phyloP scores from a whole-genome alignment of 768 basidiomycete species.

The Boletellus emodensis region DNA sequence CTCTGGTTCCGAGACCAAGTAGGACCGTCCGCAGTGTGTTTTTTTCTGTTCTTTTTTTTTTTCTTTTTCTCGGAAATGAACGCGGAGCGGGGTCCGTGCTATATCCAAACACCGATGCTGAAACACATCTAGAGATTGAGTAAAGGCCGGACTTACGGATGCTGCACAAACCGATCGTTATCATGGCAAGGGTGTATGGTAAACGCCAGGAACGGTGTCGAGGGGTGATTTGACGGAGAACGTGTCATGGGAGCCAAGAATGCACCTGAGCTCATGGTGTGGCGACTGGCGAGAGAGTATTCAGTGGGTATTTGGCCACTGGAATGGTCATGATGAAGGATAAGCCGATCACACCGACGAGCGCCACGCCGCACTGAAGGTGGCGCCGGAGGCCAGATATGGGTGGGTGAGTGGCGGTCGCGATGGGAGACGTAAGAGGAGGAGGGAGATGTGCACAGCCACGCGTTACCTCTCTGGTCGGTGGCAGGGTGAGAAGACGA shows the following conservation, averaged over 20 bases:
- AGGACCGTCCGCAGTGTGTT: not conserved
- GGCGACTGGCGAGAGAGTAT: not conserved
- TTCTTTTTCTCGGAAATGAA: too few relatives aligned
- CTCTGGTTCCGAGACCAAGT: not conserved
- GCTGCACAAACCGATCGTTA: too few relatives aligned
- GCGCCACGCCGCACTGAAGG: constrained; percentile 10
- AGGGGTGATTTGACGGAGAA: not conserved
- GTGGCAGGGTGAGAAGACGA: too few relatives aligned
- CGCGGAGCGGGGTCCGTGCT: too few relatives aligned
- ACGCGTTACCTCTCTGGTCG: not conserved
- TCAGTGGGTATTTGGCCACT: not conserved
- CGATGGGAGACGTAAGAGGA: not conserved
- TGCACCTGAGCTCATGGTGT: constrained; percentile 4
- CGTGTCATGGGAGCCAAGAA: not conserved
- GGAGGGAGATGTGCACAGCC: constrained; percentile 16
- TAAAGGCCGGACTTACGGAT: too few relatives aligned
- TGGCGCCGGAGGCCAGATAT: too few relatives aligned
- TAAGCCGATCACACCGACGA: not conserved
- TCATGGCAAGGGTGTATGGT: too few relatives aligned
- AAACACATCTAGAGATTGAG: too few relatives aligned
- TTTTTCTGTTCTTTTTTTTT: too few relatives aligned
- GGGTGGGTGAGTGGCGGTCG: not conserved
- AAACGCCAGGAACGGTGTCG: not conserved
- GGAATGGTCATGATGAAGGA: not conserved
- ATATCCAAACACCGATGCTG: too few relatives aligned